Base-by-base conservation (phyloP, 805 yeast species). In the Nakazawaea peltata region DNA sequence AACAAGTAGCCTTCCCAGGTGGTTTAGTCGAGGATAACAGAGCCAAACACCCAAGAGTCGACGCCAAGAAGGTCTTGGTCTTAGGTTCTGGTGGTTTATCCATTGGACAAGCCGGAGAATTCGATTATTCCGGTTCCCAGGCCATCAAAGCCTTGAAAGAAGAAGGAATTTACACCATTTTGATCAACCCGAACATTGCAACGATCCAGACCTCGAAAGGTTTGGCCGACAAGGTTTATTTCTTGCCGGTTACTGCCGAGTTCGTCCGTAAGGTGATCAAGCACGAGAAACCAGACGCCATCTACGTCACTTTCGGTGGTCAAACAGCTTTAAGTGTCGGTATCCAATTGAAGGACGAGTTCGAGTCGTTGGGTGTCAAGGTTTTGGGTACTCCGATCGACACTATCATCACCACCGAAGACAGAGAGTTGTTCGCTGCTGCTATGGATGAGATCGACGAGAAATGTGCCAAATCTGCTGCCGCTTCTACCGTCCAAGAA, bases 31-130 rank as follows among this genome's bases (percentile, higher is more conserved):
- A 66, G 38, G 95, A 83, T 34, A 86, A 85, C 65, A 58, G 71
- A 47, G 78, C 77, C 26, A 75, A 76, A 28, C 78, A 78, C 51
- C 96, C 96, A 51, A 74, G 74, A 50, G 82, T 77, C 27, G 69
- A 81, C 39, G 94, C 81, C 49, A 86, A 87, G 72, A 92, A 92
- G 65, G 95, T 86, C 33, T 74, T 87, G 47, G 90, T 87, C 40
- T 74, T 92, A 52, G 98, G 98, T 52, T 88, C 97, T 34, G 98
- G 98, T 69, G 98, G 98, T 58, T 71, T 92, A 51, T 84, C 95
- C 38, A 92, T 92, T 57, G 98, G 98, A 47, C 98, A 92, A 69
- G 98, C 98, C 44, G 98, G 98, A 63, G 98, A 92, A 65, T 92
- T 92, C 54, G 98, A 92, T 61, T 92, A 92, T 66, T 87, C 97